phyloP scores from a whole-genome alignment of 495 filamentous ascomycete genomes.

The Sphaerosporella brunnea region DNA sequence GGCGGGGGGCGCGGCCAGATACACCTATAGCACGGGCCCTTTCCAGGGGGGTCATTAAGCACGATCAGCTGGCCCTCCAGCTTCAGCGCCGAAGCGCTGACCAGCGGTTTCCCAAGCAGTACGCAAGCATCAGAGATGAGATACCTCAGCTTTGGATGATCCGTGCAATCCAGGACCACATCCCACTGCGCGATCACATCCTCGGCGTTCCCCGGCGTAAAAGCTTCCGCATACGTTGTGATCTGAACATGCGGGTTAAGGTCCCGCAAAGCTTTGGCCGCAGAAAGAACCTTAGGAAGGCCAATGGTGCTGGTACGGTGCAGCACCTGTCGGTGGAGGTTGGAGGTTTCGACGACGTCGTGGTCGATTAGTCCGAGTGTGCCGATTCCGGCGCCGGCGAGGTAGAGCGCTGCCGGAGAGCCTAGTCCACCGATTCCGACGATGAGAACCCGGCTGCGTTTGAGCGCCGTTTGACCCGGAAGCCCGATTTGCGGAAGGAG shows the following conservation, averaged over 20 bases:
- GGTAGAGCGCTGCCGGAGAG: constrained; percentile 77
- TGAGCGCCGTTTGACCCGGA: constrained; percentile 62
- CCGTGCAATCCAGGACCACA: constrained; percentile 69
- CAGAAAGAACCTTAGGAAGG: constrained; percentile 65
- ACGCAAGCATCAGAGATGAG: constrained; percentile 82
- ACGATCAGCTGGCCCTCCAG: constrained; percentile 83
- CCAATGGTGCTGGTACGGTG: constrained; percentile 55
- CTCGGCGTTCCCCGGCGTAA: constrained; percentile 30
- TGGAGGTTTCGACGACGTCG: constrained; percentile 72
- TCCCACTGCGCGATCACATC: constrained; percentile 39
- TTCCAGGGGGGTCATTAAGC: constrained; percentile 42
- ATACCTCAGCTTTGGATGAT: constrained; percentile 80
- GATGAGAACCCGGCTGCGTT: constrained; percentile 51
- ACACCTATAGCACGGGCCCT: constrained; percentile 79
- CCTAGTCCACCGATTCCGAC: constrained; percentile 88
- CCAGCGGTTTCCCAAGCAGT: constrained; percentile 55
- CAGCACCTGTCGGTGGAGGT: constrained; percentile 81
- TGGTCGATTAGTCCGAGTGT: constrained; percentile 73
- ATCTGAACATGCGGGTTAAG: constrained; percentile 13
- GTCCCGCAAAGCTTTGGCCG: constrained; percentile 44
- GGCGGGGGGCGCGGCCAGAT: constrained; percentile 79
- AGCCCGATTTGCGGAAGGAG: constrained; percentile 75
- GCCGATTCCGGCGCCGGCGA: constrained; percentile 73
- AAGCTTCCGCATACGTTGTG: constrained; percentile 25
- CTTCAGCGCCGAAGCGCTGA: constrained; percentile 72